Percentiles rank a stretch among this genome's conserved stretches.
Conservation (phyloP, 441 rosid species). For the Heliophila coronopifolia region DNA sequence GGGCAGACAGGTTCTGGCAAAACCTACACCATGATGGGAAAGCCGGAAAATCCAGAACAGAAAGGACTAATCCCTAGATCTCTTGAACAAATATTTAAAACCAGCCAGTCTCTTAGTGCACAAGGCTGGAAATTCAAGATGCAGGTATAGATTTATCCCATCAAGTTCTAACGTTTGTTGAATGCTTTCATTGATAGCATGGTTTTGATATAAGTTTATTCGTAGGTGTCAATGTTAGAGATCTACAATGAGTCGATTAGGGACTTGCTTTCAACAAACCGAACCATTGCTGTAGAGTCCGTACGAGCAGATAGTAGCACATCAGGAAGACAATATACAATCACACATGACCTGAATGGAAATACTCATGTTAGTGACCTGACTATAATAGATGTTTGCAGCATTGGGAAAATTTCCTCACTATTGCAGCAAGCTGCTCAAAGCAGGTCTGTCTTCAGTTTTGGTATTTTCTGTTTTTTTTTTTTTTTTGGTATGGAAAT, state of each 20-base stretch:
- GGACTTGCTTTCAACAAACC: conserved; percentile 57
- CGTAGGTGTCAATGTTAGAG: conserved; percentile 91
- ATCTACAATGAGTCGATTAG: conserved; percentile 90
- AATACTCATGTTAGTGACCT: conserved; percentile 75
- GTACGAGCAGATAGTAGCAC: conserved; percentile 42
- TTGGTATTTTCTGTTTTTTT: not conserved
- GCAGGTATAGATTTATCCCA: conserved; percentile 50
- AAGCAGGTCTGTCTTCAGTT: conserved; percentile 54
- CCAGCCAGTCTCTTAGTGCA: conserved; percentile 60
- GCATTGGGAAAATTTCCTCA: conserved; percentile 61
- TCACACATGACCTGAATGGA: conserved; percentile 78
- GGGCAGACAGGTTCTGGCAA: conserved; percentile 98
- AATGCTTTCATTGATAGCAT: not conserved
- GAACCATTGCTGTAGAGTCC: conserved; percentile 35
- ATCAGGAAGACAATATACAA: conserved; percentile 69
- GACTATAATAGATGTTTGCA: conserved; percentile 77
- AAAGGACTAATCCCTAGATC: conserved; percentile 91
- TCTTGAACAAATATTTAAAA: conserved; percentile 75
- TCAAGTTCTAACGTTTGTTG: not conserved
- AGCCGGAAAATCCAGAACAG: conserved; percentile 56
- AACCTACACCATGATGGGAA: conserved; percentile 98
- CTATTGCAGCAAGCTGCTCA: conserved; percentile 83
- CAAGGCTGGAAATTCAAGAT: conserved; percentile 94
- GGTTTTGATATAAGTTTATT: not conserved
- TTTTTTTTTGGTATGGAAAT: too few relatives aligned